Base-by-base conservation (phyloP, 179 eudicot species). In the Beta lomatogona region DNA sequence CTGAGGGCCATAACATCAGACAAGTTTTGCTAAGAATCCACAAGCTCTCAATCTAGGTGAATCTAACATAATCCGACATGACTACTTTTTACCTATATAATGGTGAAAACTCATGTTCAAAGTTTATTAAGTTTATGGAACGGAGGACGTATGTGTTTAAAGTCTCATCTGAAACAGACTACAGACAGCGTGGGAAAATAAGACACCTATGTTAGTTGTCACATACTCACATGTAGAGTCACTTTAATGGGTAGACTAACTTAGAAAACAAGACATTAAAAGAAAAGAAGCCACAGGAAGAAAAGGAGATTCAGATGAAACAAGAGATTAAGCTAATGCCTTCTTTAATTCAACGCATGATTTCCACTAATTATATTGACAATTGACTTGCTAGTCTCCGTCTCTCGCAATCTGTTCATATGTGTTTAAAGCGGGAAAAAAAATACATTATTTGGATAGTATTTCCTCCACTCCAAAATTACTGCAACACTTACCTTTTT, bases 301-400 rank as follows among this genome's bases (percentile, higher is more conserved):
- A 57, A 75, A 75, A 8, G 8, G 46, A 66, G 52, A 31, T 10
- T 54, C 48, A 52, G 8, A 25, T 73, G 9, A 54, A 3, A 50
- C 5, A 52, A 71, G 48, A 73, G 63, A n/a, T 72, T 1, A 46
- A 71, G 28, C 8, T 72, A 15, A 54, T 50, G 15, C 31, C 31
- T 72, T 50, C 44, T 2, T 48, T 48, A 48, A 48, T 46, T 22
- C 3, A 63, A 63, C 31, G 6, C 21, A 16, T 59, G 6, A 16
- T 48, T 59, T 15, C 63, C 63, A 58, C 21, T 18, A 77, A 14
- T 12, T 8, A 12, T 22, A 65, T 76, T 36, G 19, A 71, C 22
- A 50, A 9, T 22, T 72, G 76, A 72, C 41, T 67, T 84, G 28
- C 41, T 14, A 9, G 36, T 73, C 64, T 60, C 75, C 54, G 57